Evolutionary conservation across 2,329 filamentous ascomycete genomes (phyloP).

Genomic region (Penicillium sp.): DNA sequence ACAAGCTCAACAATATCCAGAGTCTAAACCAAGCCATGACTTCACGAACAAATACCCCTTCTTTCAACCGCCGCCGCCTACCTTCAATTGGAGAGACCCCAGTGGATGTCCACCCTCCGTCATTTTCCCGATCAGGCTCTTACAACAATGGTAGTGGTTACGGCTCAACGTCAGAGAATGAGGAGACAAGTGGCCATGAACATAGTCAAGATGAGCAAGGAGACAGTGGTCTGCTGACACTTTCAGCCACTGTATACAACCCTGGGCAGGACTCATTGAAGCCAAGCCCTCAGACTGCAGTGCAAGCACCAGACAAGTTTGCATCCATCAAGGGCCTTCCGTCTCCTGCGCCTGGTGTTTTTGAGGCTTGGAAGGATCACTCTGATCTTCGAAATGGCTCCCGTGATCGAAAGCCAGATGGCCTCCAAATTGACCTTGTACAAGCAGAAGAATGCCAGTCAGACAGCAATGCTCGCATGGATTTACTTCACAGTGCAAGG

Average conservation of each 20-base stretch:
- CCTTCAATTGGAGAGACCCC: conserved; percentile 78
- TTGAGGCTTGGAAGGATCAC: conserved; percentile 65
- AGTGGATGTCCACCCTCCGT: conserved; percentile 52
- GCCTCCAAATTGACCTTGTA: conserved; percentile 67
- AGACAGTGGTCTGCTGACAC: conserved; percentile 40
- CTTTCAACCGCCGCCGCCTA: conserved; percentile 67
- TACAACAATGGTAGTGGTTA: conserved; percentile 51
- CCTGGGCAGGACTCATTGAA: conserved; percentile 43
- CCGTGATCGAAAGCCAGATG: conserved; percentile 76
- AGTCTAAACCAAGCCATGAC: conserved; percentile 72
- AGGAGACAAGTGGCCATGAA: conserved; percentile 31
- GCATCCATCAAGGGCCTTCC: conserved; percentile 63
- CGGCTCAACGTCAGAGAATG: conserved; percentile 52
- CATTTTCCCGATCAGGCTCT: conserved; percentile 45
- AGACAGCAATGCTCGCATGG: conserved; percentile 57
- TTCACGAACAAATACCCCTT: conserved; percentile 65
- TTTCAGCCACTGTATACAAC: conserved; percentile 52
- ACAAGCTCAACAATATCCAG: conserved; percentile 62
- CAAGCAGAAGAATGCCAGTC: conserved; percentile 57
- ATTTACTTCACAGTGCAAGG: conserved; percentile 53
- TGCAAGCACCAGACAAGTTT: conserved; percentile 69
- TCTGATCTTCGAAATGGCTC: conserved; percentile 63
- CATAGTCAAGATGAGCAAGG: conserved; percentile 36
- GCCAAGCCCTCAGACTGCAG: conserved; percentile 63
- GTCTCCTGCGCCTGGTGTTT: conserved; percentile 69